phyloP scores from a whole-genome alignment of 2,329 filamentous ascomycete species.

The Colletotrichum sp. region DNA sequence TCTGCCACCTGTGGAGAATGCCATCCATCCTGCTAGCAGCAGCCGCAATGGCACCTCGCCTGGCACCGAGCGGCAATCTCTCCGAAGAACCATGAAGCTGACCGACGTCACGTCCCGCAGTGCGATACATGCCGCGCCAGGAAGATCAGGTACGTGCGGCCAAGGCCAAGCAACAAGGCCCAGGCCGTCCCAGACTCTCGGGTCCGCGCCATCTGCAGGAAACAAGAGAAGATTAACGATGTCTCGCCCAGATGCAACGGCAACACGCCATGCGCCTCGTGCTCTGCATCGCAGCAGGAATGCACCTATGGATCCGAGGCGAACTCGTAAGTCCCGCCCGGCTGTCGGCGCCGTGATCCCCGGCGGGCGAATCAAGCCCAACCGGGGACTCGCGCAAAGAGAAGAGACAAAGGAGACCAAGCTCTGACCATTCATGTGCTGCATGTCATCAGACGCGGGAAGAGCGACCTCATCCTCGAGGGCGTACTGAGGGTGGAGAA shows the following conservation, averaged over 20 bases:
- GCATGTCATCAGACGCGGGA: conserved; percentile 42
- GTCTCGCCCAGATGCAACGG: conserved; percentile 47
- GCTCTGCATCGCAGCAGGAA: conserved; percentile 37
- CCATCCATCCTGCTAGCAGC: not conserved
- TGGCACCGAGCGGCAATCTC: not conserved
- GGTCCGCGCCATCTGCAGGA: not conserved
- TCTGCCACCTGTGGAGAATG: not conserved
- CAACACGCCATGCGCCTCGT: conserved; percentile 47
- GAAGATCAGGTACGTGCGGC: conserved; percentile 47
- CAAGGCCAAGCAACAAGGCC: not conserved
- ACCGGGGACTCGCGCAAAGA: not conserved
- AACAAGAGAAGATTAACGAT: not conserved
- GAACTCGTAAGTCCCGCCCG: conserved; percentile 43
- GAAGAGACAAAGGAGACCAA: not conserved
- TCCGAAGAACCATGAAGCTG: not conserved
- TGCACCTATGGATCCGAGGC: conserved; percentile 48
- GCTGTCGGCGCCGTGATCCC: not conserved
- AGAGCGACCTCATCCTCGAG: conserved; percentile 56
- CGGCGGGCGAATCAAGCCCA: not conserved
- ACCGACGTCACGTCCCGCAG: conserved; percentile 29
- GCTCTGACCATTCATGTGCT: not conserved
- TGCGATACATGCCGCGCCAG: conserved; percentile 51
- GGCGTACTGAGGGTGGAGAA: conserved; percentile 53
- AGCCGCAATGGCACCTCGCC: not conserved
- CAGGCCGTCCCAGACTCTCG: not conserved